Percentiles rank a stretch among this genome's conserved stretches.
Conservation (phyloP, 768 basidiomycete genomes). For the Xerocomellus intermedius region DNA sequence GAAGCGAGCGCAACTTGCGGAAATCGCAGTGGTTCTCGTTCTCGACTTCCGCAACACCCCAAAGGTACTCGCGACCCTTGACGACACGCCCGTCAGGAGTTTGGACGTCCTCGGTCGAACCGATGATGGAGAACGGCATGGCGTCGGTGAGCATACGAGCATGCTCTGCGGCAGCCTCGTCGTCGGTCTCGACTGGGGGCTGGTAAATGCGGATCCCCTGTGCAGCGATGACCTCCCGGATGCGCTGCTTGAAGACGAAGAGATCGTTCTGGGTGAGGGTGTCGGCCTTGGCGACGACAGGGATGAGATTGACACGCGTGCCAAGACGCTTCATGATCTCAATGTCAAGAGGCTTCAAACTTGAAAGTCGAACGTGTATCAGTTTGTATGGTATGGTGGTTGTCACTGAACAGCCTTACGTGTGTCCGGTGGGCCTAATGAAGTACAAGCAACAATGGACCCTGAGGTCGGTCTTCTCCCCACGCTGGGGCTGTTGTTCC, state of each 20-base stretch:
- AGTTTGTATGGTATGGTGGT: not conserved
- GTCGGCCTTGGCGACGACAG: conserved; percentile 96
- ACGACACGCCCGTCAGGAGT: conserved; percentile 89
- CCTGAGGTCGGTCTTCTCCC: conserved; percentile 90
- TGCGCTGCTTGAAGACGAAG: conserved; percentile 87
- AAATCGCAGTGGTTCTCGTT: conserved; percentile 99
- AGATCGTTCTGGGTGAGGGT: conserved; percentile 95
- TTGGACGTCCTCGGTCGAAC: conserved; percentile 91
- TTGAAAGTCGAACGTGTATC: conserved; percentile 6
- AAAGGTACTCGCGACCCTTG: conserved; percentile 97
- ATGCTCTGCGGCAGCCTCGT: conserved; percentile 83
- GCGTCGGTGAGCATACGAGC: conserved; percentile 84
- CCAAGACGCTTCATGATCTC: conserved; percentile 99
- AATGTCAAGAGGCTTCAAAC: conserved; percentile 95
- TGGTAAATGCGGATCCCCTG: conserved; percentile 95
- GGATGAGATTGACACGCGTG: conserved; percentile 96
- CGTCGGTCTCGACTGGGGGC: conserved; percentile 88
- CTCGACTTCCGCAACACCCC: conserved; percentile 99
- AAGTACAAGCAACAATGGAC: conserved; percentile 98
- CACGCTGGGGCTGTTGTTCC: conserved; percentile 97
- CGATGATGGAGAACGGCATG: conserved; percentile 99
- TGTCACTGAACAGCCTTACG: conserved; percentile 52
- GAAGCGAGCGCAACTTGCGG: conserved; percentile 91
- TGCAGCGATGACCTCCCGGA: conserved; percentile 85
- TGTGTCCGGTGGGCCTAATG: conserved; percentile 93